Conservation (phyloP, 495 filamentous ascomycete species). For the Talaromyces adpressus region DNA sequence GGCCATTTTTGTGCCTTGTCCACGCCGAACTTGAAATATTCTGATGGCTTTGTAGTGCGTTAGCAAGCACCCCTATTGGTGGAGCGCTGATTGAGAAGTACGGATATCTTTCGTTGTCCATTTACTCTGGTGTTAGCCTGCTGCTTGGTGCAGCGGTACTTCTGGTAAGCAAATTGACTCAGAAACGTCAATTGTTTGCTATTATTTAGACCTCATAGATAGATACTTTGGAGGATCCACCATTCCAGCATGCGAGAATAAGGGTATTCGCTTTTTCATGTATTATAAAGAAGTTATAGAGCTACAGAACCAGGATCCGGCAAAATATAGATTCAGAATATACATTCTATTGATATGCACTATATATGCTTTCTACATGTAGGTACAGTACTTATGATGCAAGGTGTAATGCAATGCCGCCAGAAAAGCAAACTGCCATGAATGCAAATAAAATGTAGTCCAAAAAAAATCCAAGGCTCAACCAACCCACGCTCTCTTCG, state of each 20-base stretch:
- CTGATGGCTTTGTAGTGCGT: constrained; percentile 19
- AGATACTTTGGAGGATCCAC: too few species aligned
- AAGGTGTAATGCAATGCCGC: background rate
- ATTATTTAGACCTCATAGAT: constrained; percentile 13
- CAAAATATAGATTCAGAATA: background rate
- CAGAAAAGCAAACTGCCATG: background rate
- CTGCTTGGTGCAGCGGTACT: constrained; percentile 24
- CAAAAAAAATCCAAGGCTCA: background rate
- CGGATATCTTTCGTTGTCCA: constrained; percentile 28
- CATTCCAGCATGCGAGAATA: background rate
- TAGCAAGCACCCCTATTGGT: constrained; percentile 31
- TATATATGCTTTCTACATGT: background rate
- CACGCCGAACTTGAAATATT: background rate
- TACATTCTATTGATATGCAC: background rate
- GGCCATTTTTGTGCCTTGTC: background rate
- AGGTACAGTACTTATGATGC: background rate
- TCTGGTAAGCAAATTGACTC: constrained; percentile 18
- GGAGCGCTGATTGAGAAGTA: constrained; percentile 25
- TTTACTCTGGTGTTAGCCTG: constrained; percentile 26
- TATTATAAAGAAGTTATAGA: background rate
- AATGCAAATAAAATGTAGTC: background rate
- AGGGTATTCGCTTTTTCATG: background rate
- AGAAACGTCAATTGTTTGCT: constrained; percentile 15
- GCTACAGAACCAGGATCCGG: background rate
- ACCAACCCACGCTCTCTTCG: constrained; percentile 3